Percentiles rank a stretch among this genome's conserved stretches.
phyloP scores from a whole-genome alignment of 352 stramenopile species.

The Ochromonadaceae sp. region DNA sequence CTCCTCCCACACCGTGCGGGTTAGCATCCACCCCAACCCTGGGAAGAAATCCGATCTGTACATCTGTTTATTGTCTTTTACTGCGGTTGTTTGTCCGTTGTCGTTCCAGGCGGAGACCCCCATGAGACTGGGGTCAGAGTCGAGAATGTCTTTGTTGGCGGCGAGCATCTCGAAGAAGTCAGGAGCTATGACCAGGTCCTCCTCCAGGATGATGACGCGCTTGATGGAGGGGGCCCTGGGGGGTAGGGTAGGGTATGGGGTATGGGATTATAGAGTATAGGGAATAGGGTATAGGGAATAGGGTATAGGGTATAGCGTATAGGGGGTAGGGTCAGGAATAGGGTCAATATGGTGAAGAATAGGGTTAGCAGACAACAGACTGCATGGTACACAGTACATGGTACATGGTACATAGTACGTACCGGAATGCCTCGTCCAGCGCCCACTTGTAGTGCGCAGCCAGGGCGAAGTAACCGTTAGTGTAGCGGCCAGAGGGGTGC shows the following conservation, averaged over 20 bases:
- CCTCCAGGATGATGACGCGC: slow-evolving; percentile 57
- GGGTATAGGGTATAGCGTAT: slow-evolving; percentile 15
- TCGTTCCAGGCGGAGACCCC: slow-evolving; percentile 59
- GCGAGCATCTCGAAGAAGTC: slow-evolving; percentile 69
- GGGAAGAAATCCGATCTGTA: slow-evolving; percentile 64
- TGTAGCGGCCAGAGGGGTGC: slow-evolving; percentile 8
- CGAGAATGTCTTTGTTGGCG: slow-evolving; percentile 17
- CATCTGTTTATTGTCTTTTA: slow-evolving; percentile 26
- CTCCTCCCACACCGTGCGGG: slow-evolving; percentile 37
- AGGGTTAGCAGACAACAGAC: slow-evolving; percentile 32
- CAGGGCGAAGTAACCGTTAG: slow-evolving; percentile 44
- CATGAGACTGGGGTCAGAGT: slow-evolving; percentile 31
- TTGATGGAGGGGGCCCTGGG: slow-evolving; percentile 15
- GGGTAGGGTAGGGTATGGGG: too few species aligned
- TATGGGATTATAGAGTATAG: slow-evolving; percentile 17
- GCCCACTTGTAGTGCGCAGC: slow-evolving; percentile 52
- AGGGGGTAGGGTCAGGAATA: too few species aligned
- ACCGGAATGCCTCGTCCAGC: slow-evolving; percentile 14
- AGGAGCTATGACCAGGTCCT: slow-evolving; percentile 47
- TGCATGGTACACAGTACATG: slow-evolving; percentile 11
- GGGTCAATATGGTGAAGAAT: not conserved
- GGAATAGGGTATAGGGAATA: too few species aligned
- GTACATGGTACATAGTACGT: not conserved
- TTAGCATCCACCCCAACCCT: slow-evolving; percentile 69
- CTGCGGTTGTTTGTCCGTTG: slow-evolving; percentile 41